Conservation (phyloP, 139 green algal species). For the Chlorella ohadii region DNA sequence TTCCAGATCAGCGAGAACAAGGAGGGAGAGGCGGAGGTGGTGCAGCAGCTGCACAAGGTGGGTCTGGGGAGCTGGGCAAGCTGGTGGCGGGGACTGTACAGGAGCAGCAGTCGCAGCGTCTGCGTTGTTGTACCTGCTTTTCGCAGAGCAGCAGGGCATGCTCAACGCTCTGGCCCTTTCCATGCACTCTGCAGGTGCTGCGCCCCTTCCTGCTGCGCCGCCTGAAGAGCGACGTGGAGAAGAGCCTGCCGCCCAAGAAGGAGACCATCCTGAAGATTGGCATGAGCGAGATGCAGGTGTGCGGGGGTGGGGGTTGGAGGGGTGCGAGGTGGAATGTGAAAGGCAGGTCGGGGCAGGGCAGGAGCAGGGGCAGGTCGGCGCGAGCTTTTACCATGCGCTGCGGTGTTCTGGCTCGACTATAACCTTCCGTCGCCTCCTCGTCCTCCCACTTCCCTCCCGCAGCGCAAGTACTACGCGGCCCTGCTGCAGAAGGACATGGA, state of each 20-base stretch:
- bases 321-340: too few species aligned
- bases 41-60: constrained; percentile 98
- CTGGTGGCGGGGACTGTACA: too few species aligned
- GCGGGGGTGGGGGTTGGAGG: neutral
- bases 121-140: too few species aligned
- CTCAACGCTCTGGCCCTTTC: too few species aligned
- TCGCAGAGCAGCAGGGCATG: too few species aligned
- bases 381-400: too few species aligned
- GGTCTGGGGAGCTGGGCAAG: too few species aligned
- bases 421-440: neutral
- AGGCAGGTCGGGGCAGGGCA: too few species aligned
- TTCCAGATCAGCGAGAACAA: constrained; percentile 81
- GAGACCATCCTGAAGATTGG: constrained; percentile 99
- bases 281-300: constrained; percentile 96
- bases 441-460: neutral
- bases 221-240: constrained; percentile 98
- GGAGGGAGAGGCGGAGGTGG: constrained; percentile 88
- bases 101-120: too few species aligned
- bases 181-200: too few species aligned
- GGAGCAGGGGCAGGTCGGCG: too few species aligned
- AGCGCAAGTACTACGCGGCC: constrained; percentile 83
- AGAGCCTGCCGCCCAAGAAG: constrained; percentile 96
- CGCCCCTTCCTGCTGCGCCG: constrained; percentile 97
- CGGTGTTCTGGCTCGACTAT: too few species aligned
- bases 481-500: constrained; percentile 97